Conservation (phyloP, 257 asterid species). For the Solanum etuberosum region DNA sequence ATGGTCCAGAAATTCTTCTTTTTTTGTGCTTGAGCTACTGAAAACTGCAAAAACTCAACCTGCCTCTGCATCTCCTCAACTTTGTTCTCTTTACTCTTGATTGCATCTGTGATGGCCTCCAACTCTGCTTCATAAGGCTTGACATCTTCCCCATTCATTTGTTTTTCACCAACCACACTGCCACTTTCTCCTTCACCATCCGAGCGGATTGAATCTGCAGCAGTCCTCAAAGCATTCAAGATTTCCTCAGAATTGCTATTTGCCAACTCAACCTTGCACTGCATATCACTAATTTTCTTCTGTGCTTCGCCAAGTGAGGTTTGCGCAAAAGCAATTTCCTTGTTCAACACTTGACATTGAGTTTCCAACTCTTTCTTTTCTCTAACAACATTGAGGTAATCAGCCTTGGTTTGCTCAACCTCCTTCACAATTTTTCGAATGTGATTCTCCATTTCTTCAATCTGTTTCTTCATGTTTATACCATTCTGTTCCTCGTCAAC, state of each 20-base stretch:
- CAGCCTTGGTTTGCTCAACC: constrained; percentile 27
- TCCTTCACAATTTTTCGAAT: constrained; percentile 12
- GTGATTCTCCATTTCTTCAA: constrained; percentile 31
- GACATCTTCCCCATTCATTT: constrained; percentile 20
- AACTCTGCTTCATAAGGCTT: constrained; percentile 23
- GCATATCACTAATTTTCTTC: constrained; percentile 21
- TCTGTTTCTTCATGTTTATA: constrained; percentile 22
- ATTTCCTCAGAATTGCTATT: constrained; percentile 23
- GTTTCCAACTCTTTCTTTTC: constrained; percentile 38
- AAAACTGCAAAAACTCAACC: constrained; percentile 29
- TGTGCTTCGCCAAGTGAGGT: constrained; percentile 15
- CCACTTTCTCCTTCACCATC: constrained; percentile 12
- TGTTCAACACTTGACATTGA: constrained; percentile 24
- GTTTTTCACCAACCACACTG: neutral
- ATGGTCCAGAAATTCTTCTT: constrained; percentile 65
- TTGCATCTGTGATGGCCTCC: constrained; percentile 48
- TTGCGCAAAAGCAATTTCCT: constrained; percentile 27
- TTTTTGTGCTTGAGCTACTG: constrained; percentile 45
- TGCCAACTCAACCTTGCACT: constrained; percentile 27
- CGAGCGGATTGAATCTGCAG: constrained; percentile 27
- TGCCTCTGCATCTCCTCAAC: constrained; percentile 52
- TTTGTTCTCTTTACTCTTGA: constrained; percentile 31
- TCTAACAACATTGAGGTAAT: constrained; percentile 11
- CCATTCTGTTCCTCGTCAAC: constrained; percentile 31
- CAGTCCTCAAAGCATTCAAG: constrained; percentile 46